A percentile compares a stretch with the other conserved stretches of the same genome.
Evolutionary conservation across 331 rosid genomes (phyloP).

Genomic region (Telfairia occidentalis): DNA sequence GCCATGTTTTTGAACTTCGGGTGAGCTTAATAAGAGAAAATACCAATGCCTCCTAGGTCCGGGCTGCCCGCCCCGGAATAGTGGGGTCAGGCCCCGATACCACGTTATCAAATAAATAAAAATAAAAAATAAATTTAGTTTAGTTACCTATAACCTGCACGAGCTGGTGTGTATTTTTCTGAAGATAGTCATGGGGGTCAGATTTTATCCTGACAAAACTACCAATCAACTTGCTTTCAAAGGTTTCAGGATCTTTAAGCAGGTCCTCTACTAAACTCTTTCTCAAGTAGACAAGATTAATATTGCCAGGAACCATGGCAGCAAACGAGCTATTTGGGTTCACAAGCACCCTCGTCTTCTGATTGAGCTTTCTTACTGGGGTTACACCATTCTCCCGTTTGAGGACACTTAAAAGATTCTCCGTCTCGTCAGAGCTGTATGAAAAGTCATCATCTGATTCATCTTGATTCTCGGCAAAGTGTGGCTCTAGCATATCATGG

Average conservation of each 20-base stretch:
- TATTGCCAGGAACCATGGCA: conserved; percentile 44
- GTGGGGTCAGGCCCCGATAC: no score
- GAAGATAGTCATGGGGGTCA: conserved; percentile 56
- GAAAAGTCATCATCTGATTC: conserved; percentile 30
- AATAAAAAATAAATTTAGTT: no score
- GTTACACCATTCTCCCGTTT: conserved; percentile 17
- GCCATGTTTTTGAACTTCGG: no score
- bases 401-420: background rate
- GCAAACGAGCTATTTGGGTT: conserved; percentile 39
- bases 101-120: no score
- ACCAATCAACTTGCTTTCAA: conserved; percentile 51
- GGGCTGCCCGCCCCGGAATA: no score
- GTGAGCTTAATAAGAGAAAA: no score
- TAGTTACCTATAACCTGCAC: conserved; percentile 49
- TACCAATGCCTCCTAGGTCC: no score
- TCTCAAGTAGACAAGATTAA: conserved; percentile 63
- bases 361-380: conserved; percentile 18
- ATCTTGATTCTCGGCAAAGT: conserved; percentile 37
- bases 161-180: conserved; percentile 57
- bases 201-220: conserved; percentile 63
- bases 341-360: conserved; percentile 19
- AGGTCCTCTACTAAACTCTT: conserved; percentile 57
- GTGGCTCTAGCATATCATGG: conserved; percentile 47
- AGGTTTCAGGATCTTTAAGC: conserved; percentile 36
- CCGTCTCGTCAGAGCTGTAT: conserved; percentile 35